Evolutionary conservation across 441 rosid species (phyloP), one percentile per base, ranked within the genome.

Genomic region (Mallotus repandus): DNA sequence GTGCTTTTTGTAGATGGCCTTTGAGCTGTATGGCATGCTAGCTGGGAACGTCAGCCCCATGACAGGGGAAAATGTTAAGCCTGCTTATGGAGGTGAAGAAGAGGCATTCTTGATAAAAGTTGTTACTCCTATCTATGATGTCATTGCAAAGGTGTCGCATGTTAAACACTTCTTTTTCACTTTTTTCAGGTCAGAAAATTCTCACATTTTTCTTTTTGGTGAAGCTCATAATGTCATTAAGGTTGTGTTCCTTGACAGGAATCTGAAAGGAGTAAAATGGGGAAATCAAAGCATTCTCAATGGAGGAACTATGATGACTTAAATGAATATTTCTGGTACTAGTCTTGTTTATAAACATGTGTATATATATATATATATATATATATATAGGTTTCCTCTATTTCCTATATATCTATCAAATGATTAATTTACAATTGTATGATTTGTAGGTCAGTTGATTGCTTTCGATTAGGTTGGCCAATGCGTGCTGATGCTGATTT

Each of bases 291-390:
- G 86, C 99, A 96, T 79, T 96, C 99, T 13, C 97, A 93, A 56
- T 96, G 99, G 99, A 94, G 99, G 76, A 96, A 96, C 73, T 96
- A 96, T 79, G 99, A 96, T 84, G 99, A 96, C 85, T 76, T 93
- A 75, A 96, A 96, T 82, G 98, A 96, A 76, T 96, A 87, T 81
- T 96, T 96, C 80, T 96, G 99, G 99, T 96, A 82, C 5, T 18
- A 55, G 49, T 38, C 71, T 57, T 72, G 68, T 19, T 43, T 49
- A 61, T 32, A 4, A 65, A 7, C 66, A 52, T 18, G n/a, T 14
- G 35, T 65, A 58, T n/a, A 4, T 25, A 25, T 25, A 25, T 25
- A 25, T 25, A 25, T 25, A 25, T 25, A 25, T 25, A 25, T 25
- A 25, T 25, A 25, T 25, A 25, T 25, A 25, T n/a, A n/a, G 1